Conservation (phyloP, 208 protist species). For the Leptomonas pyrrhocoris region DNA sequence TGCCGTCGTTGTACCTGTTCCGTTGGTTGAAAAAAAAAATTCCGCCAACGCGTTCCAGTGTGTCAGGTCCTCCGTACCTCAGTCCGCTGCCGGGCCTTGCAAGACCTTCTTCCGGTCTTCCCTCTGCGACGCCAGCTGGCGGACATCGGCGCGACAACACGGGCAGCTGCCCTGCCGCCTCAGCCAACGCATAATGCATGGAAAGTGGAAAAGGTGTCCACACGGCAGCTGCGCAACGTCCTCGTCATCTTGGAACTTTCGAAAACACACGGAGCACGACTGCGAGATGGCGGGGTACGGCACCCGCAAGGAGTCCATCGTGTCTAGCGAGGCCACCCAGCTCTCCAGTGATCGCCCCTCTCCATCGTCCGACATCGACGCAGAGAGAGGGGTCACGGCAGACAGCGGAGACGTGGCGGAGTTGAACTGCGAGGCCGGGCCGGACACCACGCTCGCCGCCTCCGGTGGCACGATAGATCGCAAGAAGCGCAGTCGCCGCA, state of each 20-base stretch:
- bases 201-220: constrained; percentile 36
- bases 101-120: background rate
- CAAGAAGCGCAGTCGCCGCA: constrained; percentile 19
- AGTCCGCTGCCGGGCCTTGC: no score
- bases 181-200: constrained; percentile 40
- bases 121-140: background rate
- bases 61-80: background rate
- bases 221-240: constrained; percentile 46
- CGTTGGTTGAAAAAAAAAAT: no score
- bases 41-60: no score
- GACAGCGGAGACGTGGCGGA: background rate
- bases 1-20: no score
- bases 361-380: background rate
- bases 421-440: background rate
- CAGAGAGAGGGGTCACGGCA: constrained; percentile 1
- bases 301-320: background rate
- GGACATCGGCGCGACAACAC: constrained; percentile 35
- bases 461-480: constrained; percentile 1
- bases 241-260: constrained; percentile 26
- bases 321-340: constrained; percentile 22
- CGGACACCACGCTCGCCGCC: background rate
- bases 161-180: constrained; percentile 30
- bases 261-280: constrained; percentile 40
- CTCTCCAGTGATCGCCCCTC: constrained; percentile 1
- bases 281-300: constrained; percentile 14